Evolutionary conservation across 1,139 yeast species (phyloP).

Genomic region (Lodderomyces margitis): DNA sequence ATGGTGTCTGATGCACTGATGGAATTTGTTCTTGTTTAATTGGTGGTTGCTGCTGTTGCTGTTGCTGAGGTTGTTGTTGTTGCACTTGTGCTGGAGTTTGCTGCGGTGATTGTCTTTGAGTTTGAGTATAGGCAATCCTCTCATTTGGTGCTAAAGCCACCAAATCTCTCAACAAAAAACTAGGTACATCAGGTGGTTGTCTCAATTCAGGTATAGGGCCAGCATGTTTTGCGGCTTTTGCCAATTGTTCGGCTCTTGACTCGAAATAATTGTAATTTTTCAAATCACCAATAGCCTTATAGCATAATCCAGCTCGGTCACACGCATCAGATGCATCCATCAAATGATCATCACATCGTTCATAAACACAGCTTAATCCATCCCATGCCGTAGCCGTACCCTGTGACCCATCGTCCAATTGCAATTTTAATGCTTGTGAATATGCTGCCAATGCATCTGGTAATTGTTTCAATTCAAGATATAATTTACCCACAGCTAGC

Average conservation of each 20-base stretch:
- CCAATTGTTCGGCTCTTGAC: conserved; percentile 40
- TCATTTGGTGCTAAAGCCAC: conserved; percentile 44
- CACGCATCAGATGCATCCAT: conserved; percentile 63
- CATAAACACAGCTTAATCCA: conserved; percentile 62
- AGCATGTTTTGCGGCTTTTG: conserved; percentile 41
- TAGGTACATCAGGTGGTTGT: conserved; percentile 52
- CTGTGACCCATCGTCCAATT: conserved; percentile 47
- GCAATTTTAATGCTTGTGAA: conserved; percentile 58
- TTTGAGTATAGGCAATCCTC: conserved; percentile 38
- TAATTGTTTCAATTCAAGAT: conserved; percentile 56
- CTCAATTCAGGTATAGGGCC: conserved; percentile 45
- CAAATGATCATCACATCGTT: conserved; percentile 58
- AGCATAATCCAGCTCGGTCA: conserved; percentile 49
- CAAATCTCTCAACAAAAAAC: conserved; percentile 44
- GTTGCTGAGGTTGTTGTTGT: conserved; percentile 11
- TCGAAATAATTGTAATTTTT: conserved; percentile 42
- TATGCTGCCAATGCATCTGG: conserved; percentile 68
- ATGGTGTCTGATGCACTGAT: conserved; percentile 14
- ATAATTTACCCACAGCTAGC: conserved; percentile 64
- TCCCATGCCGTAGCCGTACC: conserved; percentile 66
- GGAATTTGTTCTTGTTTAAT: conserved; percentile 13
- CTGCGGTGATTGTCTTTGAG: conserved; percentile 15
- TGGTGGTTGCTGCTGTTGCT: conserved; percentile 12
- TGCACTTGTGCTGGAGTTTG: conserved; percentile 11
- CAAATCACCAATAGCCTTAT: conserved; percentile 46